These are phyloP conservation scores for Pestalotiopsis sp. DNA, from an alignment of 2,329 filamentous ascomycete species.

Conservation along the genomic window DNA sequence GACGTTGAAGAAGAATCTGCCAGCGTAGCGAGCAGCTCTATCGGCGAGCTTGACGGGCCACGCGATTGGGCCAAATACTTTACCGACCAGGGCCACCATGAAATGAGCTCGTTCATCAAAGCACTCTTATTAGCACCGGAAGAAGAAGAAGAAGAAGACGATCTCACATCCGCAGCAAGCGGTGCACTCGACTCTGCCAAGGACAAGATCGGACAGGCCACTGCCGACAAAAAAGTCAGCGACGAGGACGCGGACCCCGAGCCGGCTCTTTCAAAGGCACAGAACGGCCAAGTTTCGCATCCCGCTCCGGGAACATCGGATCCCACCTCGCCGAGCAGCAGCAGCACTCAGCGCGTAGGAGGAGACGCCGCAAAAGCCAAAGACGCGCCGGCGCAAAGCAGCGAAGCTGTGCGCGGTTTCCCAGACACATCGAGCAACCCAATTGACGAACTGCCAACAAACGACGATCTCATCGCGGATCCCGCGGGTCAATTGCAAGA, in stretches of 20 bases:
- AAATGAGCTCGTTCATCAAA: constrained; percentile 32
- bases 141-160: not conserved
- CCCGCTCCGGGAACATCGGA: not conserved
- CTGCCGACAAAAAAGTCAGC: constrained; percentile 5
- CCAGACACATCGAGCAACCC: not conserved
- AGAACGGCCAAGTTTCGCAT: not conserved
- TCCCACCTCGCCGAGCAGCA: not conserved
- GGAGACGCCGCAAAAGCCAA: not conserved
- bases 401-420: not conserved
- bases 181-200: not conserved
- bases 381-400: not conserved
- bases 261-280: not conserved
- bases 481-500: not conserved
- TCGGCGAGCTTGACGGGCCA: constrained; percentile 13
- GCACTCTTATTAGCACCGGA: constrained; percentile 22
- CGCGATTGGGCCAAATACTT: constrained; percentile 30
- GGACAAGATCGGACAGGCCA: not conserved
- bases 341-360: not conserved
- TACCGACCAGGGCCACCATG: constrained; percentile 27
- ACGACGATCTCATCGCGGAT: not conserved
- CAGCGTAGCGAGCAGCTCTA: not conserved
- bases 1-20: not conserved
- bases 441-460: constrained; percentile 1
- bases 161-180: constrained; percentile 8
- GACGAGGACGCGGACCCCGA: not conserved